These are phyloP conservation scores for Trichophyton simii DNA, from an alignment of 2,329 filamentous ascomycete genomes.

Conservation along the genomic window DNA sequence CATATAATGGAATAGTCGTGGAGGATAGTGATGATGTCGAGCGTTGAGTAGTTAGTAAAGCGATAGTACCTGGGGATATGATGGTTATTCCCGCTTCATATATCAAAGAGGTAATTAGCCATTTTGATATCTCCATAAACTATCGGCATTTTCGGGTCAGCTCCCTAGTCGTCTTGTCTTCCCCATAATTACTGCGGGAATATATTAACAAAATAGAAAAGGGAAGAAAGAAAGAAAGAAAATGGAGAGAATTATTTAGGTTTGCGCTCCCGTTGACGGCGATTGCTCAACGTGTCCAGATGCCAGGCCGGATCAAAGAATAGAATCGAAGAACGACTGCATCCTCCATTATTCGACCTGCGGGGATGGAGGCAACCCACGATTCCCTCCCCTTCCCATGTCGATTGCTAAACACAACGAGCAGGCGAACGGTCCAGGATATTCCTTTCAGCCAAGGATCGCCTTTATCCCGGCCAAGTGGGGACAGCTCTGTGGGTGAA, in stretches of 20 bases:
- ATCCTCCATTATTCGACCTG: neutral
- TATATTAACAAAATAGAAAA: too few relatives aligned
- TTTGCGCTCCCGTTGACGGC: neutral
- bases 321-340: neutral
- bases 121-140: neutral
- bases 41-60: neutral
- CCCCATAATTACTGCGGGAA: neutral
- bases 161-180: neutral
- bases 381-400: neutral
- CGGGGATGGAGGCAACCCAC: neutral
- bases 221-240: neutral
- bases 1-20: neutral
- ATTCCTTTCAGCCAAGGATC: slow-evolving; percentile 5
- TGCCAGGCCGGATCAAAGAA: neutral
- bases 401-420: neutral
- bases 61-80: neutral
- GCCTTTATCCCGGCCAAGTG: slow-evolving; percentile 7
- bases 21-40: neutral
- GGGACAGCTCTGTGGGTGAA: slow-evolving; percentile 6
- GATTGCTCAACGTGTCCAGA: neutral
- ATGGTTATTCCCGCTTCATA: neutral
- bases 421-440: neutral
- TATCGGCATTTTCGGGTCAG: neutral
- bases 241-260: neutral
- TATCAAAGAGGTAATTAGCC: neutral